phyloP scores from a whole-genome alignment of 148 eudicot genomes.

The Cornus florida region DNA sequence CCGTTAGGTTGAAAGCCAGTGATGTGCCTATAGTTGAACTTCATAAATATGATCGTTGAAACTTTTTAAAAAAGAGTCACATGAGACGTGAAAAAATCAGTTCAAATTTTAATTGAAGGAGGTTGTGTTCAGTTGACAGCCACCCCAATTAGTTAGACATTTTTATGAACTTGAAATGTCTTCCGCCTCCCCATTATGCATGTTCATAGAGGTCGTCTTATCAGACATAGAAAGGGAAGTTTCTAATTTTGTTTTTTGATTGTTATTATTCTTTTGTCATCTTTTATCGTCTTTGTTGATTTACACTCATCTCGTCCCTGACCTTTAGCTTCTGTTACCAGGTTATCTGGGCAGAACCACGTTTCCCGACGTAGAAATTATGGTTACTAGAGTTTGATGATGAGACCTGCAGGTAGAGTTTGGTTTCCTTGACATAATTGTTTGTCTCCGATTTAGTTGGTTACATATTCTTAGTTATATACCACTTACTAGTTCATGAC shows the following conservation, averaged over 20 bases:
- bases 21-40: not conserved
- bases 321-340: constrained; percentile 36
- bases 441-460: not conserved
- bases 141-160: not conserved
- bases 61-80: not conserved
- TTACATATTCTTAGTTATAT: constrained; percentile 5
- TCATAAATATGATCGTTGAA: not conserved
- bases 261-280: not conserved
- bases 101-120: not conserved
- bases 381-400: constrained; percentile 46
- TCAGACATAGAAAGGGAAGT: not conserved
- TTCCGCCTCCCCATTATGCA: not conserved
- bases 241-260: not conserved
- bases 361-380: constrained; percentile 66
- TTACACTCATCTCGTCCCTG: constrained; percentile 6
- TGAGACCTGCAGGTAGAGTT: constrained; percentile 56
- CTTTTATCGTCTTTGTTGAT: not conserved
- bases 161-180: not conserved
- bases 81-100: not conserved
- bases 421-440: constrained; percentile 7
- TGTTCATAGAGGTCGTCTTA: not conserved
- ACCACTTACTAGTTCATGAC: constrained; percentile 18
- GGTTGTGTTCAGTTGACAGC: not conserved
- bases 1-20: not conserved
- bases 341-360: constrained; percentile 63